Evolutionary conservation across 1,284 basidiomycete genomes (phyloP).

Genomic region (Naganishia sp.): DNA sequence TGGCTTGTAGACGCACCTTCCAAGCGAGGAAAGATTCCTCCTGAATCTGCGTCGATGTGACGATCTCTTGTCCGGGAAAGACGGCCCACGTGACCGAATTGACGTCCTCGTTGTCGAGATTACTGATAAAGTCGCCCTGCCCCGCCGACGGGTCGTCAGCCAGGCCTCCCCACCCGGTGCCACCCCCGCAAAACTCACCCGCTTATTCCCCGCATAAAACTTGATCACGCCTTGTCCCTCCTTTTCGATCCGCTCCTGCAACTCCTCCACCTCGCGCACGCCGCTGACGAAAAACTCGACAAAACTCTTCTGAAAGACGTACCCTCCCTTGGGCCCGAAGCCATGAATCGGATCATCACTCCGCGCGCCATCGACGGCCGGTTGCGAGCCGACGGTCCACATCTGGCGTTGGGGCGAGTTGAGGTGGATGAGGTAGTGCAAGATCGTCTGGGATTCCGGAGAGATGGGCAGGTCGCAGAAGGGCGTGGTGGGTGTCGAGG

Average conservation of each 20-base stretch:
- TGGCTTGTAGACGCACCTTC: constrained; percentile 64
- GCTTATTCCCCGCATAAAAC: constrained; percentile 79
- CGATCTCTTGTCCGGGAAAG: constrained; percentile 96
- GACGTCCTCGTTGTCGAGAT: constrained; percentile 86
- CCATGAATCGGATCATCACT: constrained; percentile 69
- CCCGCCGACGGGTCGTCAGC: neutral
- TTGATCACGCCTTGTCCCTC: constrained; percentile 65
- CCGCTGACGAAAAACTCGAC: constrained; percentile 88
- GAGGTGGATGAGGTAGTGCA: constrained; percentile 73
- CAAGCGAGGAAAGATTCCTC: constrained; percentile 95
- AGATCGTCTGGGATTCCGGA: constrained; percentile 78
- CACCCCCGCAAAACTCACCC: constrained; percentile 58
- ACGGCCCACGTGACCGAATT: constrained; percentile 99
- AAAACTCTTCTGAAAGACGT: constrained; percentile 95
- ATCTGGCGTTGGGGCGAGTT: constrained; percentile 67
- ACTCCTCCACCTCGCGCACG: constrained; percentile 63
- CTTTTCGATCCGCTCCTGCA: constrained; percentile 64
- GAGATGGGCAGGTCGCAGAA: constrained; percentile 87
- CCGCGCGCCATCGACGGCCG: constrained; percentile 69
- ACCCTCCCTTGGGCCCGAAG: constrained; percentile 83
- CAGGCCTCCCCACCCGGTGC: neutral
- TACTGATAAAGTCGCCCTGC: constrained; percentile 87
- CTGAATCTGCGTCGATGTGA: constrained; percentile 98
- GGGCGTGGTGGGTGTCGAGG: constrained; percentile 71
- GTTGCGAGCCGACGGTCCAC: constrained; percentile 96